A percentile compares a stretch with the other conserved stretches of the same genome.
Conservation (phyloP, 108 stramenopile species). For the Skeletonema tropicum region DNA sequence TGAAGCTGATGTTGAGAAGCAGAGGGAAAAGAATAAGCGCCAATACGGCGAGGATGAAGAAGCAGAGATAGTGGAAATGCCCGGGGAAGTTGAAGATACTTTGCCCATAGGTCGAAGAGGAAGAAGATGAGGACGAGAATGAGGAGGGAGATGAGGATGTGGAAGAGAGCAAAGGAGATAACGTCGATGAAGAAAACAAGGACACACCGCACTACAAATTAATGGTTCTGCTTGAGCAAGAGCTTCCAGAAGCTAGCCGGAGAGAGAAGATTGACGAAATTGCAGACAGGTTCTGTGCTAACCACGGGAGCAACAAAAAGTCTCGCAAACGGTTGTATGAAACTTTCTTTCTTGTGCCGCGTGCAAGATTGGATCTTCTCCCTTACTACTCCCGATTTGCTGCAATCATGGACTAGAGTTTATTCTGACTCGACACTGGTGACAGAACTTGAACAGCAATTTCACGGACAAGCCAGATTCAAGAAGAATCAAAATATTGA, state of each 20-base stretch:
- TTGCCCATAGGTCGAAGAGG: constrained; percentile 21
- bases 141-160: constrained; percentile 45
- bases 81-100: constrained; percentile 34
- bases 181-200: constrained; percentile 52
- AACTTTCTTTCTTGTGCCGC: constrained; percentile 86
- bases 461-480: constrained; percentile 85
- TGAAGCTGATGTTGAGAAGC: constrained; percentile 74
- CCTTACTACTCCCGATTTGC: constrained; percentile 92
- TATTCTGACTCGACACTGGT: constrained; percentile 74
- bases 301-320: constrained; percentile 79
- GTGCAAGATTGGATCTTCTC: constrained; percentile 80
- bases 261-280: constrained; percentile 90
- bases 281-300: constrained; percentile 82
- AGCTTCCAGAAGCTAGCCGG: constrained; percentile 88
- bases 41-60: constrained; percentile 64
- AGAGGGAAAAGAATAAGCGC: constrained; percentile 63
- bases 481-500: constrained; percentile 88
- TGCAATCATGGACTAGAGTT: constrained; percentile 76
- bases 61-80: constrained; percentile 22
- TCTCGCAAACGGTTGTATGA: constrained; percentile 81
- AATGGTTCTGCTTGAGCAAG: constrained; percentile 87
- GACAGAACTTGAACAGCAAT: constrained; percentile 78
- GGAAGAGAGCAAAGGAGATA: constrained; percentile 31
- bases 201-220: constrained; percentile 89
- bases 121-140: constrained; percentile 39